Conservation (phyloP, 2,329 filamentous ascomycete species). For the Aspergillus piperis region DNA sequence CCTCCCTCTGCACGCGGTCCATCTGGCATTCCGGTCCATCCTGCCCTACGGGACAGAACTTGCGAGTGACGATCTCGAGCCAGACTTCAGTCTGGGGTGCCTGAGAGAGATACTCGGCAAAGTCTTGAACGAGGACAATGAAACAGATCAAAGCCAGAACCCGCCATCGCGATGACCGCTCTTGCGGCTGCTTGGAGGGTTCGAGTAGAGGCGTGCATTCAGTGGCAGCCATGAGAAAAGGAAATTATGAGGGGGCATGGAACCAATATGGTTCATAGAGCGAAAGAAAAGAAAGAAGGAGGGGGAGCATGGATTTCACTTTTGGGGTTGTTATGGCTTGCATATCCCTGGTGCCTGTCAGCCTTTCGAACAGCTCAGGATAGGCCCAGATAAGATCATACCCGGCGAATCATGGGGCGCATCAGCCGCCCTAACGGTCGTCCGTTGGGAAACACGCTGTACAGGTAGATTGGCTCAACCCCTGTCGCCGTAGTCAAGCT, state of each 20-base stretch:
- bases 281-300: not conserved
- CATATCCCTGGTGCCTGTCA: not conserved
- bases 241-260: too few species aligned
- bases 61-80: not conserved
- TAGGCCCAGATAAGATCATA: not conserved
- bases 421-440: not conserved
- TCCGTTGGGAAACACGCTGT: not conserved
- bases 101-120: not conserved
- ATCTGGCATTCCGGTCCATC: not conserved
- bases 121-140: not conserved
- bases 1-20: slow-evolving; percentile 28
- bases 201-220: not conserved
- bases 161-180: not conserved
- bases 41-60: not conserved
- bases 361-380: not conserved
- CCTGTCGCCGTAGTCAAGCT: not conserved
- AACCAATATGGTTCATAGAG: too few species aligned
- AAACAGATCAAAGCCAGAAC: not conserved
- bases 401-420: not conserved
- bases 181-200: not conserved
- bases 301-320: not conserved
- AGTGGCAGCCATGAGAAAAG: not conserved
- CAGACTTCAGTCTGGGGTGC: not conserved
- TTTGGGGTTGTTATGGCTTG: not conserved
- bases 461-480: not conserved